Evolutionary conservation across 192 early-diverging fungal genomes (phyloP).

Genomic region (Piromyces sp.): DNA sequence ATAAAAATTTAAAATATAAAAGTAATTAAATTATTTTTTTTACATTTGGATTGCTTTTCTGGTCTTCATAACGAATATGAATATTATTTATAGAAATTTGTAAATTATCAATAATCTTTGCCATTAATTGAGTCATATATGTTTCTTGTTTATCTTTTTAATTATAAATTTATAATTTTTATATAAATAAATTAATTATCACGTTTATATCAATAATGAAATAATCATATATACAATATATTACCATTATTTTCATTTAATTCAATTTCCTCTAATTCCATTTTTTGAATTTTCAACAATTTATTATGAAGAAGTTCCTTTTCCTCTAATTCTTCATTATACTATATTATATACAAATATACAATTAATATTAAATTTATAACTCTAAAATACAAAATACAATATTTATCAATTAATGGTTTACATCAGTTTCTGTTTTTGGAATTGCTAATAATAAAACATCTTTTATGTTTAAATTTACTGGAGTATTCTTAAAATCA

Average conservation of each 20-base stretch:
- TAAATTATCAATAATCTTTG: slow-evolving; percentile 90
- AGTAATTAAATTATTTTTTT: too few relatives aligned
- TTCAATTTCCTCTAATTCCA: slow-evolving; percentile 56
- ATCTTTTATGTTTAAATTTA: slow-evolving; percentile 72
- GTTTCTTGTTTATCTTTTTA: slow-evolving; percentile 24
- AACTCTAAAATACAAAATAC: too few relatives aligned
- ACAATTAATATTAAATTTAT: too few relatives aligned
- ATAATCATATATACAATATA: too few relatives aligned
- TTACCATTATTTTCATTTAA: slow-evolving; percentile 67
- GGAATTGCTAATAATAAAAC: slow-evolving; percentile 77
- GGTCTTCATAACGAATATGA: slow-evolving; percentile 89
- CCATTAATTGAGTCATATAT: slow-evolving; percentile 72
- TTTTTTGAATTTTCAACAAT: slow-evolving; percentile 54
- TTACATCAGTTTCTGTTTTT: slow-evolving; percentile 45
- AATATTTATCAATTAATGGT: neutral
- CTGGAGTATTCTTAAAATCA: slow-evolving; percentile 86
- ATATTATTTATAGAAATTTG: slow-evolving; percentile 90
- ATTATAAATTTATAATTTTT: too few relatives aligned
- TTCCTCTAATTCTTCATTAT: slow-evolving; percentile 71
- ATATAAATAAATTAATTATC: too few relatives aligned
- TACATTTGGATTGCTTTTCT: slow-evolving; percentile 43
- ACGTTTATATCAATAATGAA: too few relatives aligned
- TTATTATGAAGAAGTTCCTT: slow-evolving; percentile 49
- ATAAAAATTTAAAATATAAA: neutral
- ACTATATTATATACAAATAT: too few relatives aligned